phyloP scores from a whole-genome alignment of 768 basidiomycete genomes.

The Chalciporus sphaerocephalus region DNA sequence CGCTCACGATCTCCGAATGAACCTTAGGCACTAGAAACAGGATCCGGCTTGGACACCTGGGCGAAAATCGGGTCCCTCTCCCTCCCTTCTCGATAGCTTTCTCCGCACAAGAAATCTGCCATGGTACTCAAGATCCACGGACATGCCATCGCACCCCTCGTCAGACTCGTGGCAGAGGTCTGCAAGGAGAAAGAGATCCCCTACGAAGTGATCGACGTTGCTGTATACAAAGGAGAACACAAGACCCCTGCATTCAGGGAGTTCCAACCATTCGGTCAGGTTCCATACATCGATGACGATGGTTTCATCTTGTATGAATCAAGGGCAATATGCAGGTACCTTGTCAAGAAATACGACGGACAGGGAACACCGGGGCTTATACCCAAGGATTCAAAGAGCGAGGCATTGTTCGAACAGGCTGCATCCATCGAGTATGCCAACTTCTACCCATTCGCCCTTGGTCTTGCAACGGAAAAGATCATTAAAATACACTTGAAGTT shows the following conservation, averaged over 20 bases:
- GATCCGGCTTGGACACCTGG: too few relatives aligned
- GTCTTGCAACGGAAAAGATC: conserved; percentile 45
- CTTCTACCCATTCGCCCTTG: conserved; percentile 47
- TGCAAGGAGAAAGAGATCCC: conserved; percentile 38
- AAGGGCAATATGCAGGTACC: conserved; percentile 31
- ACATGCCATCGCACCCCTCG: conserved; percentile 33
- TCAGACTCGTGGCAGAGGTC: conserved; percentile 37
- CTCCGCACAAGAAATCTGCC: background rate
- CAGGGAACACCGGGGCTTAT: conserved; percentile 22
- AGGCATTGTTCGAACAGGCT: conserved; percentile 22
- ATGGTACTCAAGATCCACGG: conserved; percentile 49
- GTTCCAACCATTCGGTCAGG: conserved; percentile 38
- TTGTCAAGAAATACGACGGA: conserved; percentile 24
- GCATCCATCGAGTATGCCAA: conserved; percentile 27
- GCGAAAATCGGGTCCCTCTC: background rate
- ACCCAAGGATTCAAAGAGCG: conserved; percentile 10
- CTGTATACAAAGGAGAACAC: conserved; percentile 33
- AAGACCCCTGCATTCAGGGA: conserved; percentile 31
- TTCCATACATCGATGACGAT: conserved; percentile 34
- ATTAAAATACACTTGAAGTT: conserved; percentile 34
- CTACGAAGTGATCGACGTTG: conserved; percentile 35
- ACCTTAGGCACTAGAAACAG: too few relatives aligned
- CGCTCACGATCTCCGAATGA: too few relatives aligned
- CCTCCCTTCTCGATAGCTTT: background rate
- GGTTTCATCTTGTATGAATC: conserved; percentile 29